Evolutionary conservation across 208 protist genomes (phyloP), one percentile per base, ranked within the genome.

Genomic region (Trypanosoma conorhini): DNA sequence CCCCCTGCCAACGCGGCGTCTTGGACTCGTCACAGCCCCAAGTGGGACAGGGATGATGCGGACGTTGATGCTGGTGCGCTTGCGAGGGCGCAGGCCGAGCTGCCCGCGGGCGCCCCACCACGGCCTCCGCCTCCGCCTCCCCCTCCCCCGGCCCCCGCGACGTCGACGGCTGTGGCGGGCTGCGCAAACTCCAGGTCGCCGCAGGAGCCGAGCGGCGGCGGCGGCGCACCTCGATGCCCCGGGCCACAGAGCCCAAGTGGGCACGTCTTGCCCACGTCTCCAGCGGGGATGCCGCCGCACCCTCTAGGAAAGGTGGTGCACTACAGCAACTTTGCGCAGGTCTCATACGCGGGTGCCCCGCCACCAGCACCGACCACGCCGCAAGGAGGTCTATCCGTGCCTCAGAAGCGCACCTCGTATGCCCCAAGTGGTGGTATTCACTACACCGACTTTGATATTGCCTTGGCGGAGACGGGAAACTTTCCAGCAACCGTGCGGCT

Each of bases 371-470:
- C 40, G 50, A n/a, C 9, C 24, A 12, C 12, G 19, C 15, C 57
- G 30, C 28, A 54, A 52, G 33, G 31, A 54, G 31, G n/a, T n/a
- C 15, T 22, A 8, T 4, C 12, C 28, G 13, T 28, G 28, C 54
- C 52, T 57, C n/a, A 33, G 5, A 21, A 26, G 10, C 64, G 52
- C n/a, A 69, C 51, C 2, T 52, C 64, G 7, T 60, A 66, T 74
- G 44, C 52, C 0, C 69, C 60, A 44, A 33, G n/a, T 26, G 58
- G 40, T 21, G 52, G 30, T 3, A 62, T 74, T 59, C 69, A 55
- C 17, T 74, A 74, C 61, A 66, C 35, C 0, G 52, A 74, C 52
- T 74, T 74, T 58, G 69, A 66, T 35, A 28, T 67, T n/a, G 28
- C 51, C 17, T 55, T 52, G 31, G 28, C 46, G 8, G 5, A n/a